phyloP scores from a whole-genome alignment of 2,329 filamentous ascomycete genomes.

The Calonectria pteridis region DNA sequence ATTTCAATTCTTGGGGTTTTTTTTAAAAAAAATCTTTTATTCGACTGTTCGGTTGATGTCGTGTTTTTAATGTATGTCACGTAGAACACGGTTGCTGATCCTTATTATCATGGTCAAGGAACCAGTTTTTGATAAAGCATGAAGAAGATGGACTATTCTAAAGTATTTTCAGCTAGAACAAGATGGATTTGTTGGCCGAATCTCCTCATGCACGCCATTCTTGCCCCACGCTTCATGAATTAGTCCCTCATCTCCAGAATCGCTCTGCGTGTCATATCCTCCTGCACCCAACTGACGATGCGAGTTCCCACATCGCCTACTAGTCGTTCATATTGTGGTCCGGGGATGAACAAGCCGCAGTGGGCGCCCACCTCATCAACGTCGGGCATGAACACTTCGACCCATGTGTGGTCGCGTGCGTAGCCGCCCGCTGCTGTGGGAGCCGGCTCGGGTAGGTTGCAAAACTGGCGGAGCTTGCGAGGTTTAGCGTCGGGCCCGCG shows the following conservation, averaged over 20 bases:
- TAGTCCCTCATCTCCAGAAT: slow-evolving; percentile 44
- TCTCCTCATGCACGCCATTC: not conserved
- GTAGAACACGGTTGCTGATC: not conserved
- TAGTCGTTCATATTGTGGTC: slow-evolving; percentile 79
- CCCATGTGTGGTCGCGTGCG: slow-evolving; percentile 77
- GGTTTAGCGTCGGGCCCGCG: slow-evolving; percentile 43
- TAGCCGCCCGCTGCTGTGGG: slow-evolving; percentile 57
- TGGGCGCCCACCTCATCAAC: slow-evolving; percentile 90
- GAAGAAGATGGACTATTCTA: not conserved
- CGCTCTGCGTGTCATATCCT: slow-evolving; percentile 64
- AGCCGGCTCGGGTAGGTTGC: slow-evolving; percentile 70
- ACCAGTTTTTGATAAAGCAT: not conserved
- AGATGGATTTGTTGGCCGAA: not conserved
- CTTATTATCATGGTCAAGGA: not conserved
- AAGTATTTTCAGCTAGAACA: not conserved
- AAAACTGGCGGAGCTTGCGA: slow-evolving; percentile 80
- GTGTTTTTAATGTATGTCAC: not conserved
- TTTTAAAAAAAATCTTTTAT: not conserved
- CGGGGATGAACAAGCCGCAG: slow-evolving; percentile 82
- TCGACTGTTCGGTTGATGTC: not conserved
- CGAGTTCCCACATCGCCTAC: slow-evolving; percentile 79
- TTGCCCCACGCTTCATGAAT: not conserved
- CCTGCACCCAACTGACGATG: slow-evolving; percentile 78
- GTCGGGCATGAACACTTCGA: slow-evolving; percentile 82
- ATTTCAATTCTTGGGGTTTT: slow-evolving; percentile 13